Percentiles rank a stretch among this genome's conserved stretches.
Evolutionary conservation across 176 grass and related monocot genomes (phyloP).

Genomic region (Themeda triandra): DNA sequence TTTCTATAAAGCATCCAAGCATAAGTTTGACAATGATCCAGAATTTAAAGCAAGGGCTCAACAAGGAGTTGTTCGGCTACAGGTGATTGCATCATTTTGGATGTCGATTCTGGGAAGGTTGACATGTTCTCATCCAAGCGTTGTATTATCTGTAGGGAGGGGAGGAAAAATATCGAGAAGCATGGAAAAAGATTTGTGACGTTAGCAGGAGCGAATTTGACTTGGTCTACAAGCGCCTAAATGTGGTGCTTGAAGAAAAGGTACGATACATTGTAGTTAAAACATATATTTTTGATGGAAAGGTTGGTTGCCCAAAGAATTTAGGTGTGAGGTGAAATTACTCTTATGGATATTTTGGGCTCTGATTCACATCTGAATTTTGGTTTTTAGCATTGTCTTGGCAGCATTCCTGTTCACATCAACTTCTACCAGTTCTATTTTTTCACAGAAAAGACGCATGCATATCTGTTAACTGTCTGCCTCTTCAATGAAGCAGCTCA

Average conservation of each 20-base stretch:
- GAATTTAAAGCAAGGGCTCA: conserved; percentile 87
- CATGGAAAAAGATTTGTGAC: conserved; percentile 97
- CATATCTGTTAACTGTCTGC: background rate
- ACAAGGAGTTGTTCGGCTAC: conserved; percentile 79
- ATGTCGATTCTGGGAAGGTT: conserved; percentile 11
- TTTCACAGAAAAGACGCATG: background rate
- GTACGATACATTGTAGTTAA: conserved; percentile 23
- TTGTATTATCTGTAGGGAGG: conserved; percentile 60
- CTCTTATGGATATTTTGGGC: background rate
- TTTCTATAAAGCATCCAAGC: conserved; percentile 95
- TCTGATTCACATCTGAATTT: background rate
- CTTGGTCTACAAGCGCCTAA: conserved; percentile 72
- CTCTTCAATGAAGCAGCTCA: background rate
- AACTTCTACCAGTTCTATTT: background rate
- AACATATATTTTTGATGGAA: background rate
- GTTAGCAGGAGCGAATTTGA: conserved; percentile 90
- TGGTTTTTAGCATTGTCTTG: background rate
- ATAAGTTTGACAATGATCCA: conserved; percentile 76
- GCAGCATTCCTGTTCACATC: background rate
- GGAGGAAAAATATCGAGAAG: conserved; percentile 68
- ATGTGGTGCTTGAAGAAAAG: conserved; percentile 86
- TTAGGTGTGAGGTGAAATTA: background rate
- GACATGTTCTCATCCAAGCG: conserved; percentile 11
- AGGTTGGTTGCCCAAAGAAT: background rate
- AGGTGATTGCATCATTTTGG: conserved; percentile 43